Base-by-base conservation (phyloP, 768 basidiomycete species). In the Leucocoprinus leucothites region DNA sequence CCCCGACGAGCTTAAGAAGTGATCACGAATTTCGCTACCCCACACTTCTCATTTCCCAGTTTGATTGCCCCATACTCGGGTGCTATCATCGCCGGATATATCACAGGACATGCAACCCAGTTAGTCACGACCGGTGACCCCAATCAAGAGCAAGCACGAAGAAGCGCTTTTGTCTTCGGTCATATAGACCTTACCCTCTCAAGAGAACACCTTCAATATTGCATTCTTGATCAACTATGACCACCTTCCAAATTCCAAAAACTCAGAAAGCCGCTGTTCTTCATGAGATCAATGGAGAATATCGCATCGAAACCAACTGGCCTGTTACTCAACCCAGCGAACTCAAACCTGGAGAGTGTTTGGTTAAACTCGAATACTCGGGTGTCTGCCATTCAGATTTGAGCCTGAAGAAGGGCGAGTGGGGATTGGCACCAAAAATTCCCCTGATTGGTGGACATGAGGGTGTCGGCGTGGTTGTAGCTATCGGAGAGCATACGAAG, bases 381-480 rank as follows among this genome's bases (percentile, higher is more conserved):
- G 91, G 91, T 53, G 89, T 92, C 14, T 93, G 91, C 70, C 90
- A 92, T 65, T 89, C 87, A 1, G 91, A 93, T 64, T 77, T 91
- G 14, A 90, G 91, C 61, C 85, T 86, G 24, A 81, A 80, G 45
- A 69, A 79, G 25, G 82, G 79, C 40, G 93, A 94, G 65, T 94
- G 93, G 93, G 91, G 93, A 0, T 49, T 87, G 5, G 66, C 76
- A n/a, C 76, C 82, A 25, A 80, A 74, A 46, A 74, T 74, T 0
- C 87, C 87, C 0, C 81, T 91, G 44, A 80, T 92, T 53, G 89
- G 89, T 16, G 90, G 93, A 0, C 92, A 94, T 64, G 87, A 93
- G 69, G 92, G 91, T 59, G 89, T 91, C 9, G 91, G 93, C 13
- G 71, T 76, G 38, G 71, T 96, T 50, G 87, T 94, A 36, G 92